Evolutionary conservation across 2,329 filamentous ascomycete species (phyloP), one percentile per base, ranked within the genome.

Genomic region (Fusarium sp.): DNA sequence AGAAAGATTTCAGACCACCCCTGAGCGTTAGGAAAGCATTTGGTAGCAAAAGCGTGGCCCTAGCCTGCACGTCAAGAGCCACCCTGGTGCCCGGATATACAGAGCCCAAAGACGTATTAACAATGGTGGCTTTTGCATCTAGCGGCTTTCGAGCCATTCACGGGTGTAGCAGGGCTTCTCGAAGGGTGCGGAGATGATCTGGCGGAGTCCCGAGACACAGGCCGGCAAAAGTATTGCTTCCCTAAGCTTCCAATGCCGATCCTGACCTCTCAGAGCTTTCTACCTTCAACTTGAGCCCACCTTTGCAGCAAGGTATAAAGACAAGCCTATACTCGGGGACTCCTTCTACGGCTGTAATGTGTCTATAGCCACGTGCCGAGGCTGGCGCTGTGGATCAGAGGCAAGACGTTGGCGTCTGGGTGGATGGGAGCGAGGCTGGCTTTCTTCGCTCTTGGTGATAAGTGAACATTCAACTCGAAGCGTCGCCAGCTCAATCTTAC

Each of bases 1-100:
- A 49, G 65, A 65, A 61, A 23, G 44, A 65, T 65, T 68, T 68
- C 60, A 60, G 63, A 57, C 65, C 56, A 63, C 64, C 59, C 59
- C 66, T 56, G 35, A 61, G 44, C 54, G 42, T 65, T 64, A 61
- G 57, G 60, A 48, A 69, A 67, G 68, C 71, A 70, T 69, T 71
- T 73, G 72, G 71, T 66, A 70, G 69, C 63, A 37, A 49, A 60
- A 65, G 69, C 61, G 66, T 68, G 70, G 70, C 71, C 72, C 70
- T 63, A 73, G 70, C 66, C 69, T 65, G 65, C 65, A 68, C 61
- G 63, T 67, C 59, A 61, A 65, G 62, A 66, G 55, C 70, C 68
- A 71, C 72, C 67, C 69, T 59, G 56, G 63, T 58, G 63, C 63
- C 63, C 50, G 66, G 66, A 71, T 65, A 71, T 65, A 52, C 51